Evolutionary conservation across 192 early-diverging fungal species (phyloP), one percentile per base, ranked within the genome.

Genomic region (Coemansia reversa): DNA sequence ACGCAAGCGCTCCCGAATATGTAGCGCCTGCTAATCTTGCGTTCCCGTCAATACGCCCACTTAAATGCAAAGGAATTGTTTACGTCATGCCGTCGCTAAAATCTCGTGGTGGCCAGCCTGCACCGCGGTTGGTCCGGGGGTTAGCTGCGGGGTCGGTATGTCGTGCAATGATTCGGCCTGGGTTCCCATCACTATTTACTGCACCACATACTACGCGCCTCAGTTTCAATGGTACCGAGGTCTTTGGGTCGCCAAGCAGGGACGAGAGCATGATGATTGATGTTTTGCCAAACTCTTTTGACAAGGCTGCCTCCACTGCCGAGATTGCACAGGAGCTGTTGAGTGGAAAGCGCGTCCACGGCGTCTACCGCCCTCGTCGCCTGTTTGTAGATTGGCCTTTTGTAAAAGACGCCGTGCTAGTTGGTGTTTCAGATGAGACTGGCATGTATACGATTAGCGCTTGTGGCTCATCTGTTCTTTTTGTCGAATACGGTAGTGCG

Each of bases 131-230:
- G 7, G 57, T 72, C 29, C 85, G 86, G 47, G 86, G 87, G 0
- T 81, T 95, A 58, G 82, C 86, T 52, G 35, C 72, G 16, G 92
- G 88, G n/a, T 84, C 87, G 1, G 69, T 72, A 24, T 70, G 85
- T 16, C 92, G 94, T 4, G 81, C 74, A 11, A 67, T 75, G 55
- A 66, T 87, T 19, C 78, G 88, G 18, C 79, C 94, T 16, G 97
- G 97, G 24, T 99, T 99, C 70, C 97, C 97, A 16, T 86, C 92
- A 7, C 71, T 99, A 62, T 73, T 93, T 55, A 93, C 94, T 0
- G 72, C 92, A n/a, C 80, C 85, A 28, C 85, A 92, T 70, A 85
- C 84, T 1, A 86, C 84, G 11, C 76, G 72, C 30, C 71, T 97
- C 22, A 88, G 83, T 7, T 90, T 83, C 65, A 92, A 94, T 67